Evolutionary conservation across 768 basidiomycete species (phyloP).

Genomic region (Strobilomyces echinocephalus): DNA sequence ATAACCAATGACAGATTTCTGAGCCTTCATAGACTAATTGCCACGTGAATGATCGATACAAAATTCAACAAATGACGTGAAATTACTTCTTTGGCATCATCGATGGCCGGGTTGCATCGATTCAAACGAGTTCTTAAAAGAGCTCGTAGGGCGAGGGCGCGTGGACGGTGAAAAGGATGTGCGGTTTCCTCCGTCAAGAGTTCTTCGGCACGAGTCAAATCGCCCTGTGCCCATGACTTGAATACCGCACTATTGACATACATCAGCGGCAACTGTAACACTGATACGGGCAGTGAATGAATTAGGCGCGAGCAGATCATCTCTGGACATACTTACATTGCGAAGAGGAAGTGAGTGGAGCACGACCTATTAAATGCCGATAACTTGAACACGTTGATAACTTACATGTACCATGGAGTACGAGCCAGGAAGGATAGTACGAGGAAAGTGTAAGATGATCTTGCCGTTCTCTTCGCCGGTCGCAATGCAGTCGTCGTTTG

Average conservation of each 20-base stretch:
- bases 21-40: not conserved
- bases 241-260: not conserved
- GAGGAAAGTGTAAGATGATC: not conserved
- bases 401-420: not conserved
- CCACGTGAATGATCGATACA: too few relatives aligned
- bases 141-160: not conserved
- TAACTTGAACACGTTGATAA: not conserved
- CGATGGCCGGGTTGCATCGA: not conserved
- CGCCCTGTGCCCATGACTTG: not conserved
- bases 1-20: not conserved
- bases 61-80: not conserved
- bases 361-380: not conserved
- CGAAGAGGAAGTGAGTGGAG: not conserved
- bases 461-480: not conserved
- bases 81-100: constrained; percentile 5
- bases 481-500: not conserved
- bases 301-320: not conserved
- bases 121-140: not conserved
- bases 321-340: not conserved
- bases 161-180: not conserved
- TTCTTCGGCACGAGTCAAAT: not conserved
- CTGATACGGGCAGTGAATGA: not conserved
- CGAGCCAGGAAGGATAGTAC: not conserved
- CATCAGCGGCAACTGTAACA: not conserved
- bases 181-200: not conserved